phyloP scores from a whole-genome alignment of 441 rosid genomes.

The Erodium texanum region DNA sequence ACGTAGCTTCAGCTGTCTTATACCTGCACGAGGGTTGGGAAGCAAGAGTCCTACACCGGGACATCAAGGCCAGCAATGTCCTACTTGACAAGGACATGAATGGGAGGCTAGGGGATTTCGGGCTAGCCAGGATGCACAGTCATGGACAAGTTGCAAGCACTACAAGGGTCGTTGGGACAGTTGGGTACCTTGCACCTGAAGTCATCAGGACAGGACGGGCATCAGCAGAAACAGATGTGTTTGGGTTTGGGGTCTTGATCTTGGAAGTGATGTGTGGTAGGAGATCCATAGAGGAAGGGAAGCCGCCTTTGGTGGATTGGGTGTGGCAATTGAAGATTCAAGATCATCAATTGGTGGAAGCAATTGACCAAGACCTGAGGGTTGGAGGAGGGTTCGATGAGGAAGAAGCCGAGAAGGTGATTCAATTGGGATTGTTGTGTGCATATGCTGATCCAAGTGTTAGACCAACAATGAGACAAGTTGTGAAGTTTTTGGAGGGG shows the following conservation, averaged over 20 bases:
- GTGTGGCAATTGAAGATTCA: slow-evolving; percentile 42
- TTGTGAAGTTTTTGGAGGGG: slow-evolving; percentile 50
- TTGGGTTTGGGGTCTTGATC: slow-evolving; percentile 49
- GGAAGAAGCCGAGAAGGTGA: slow-evolving; percentile 36
- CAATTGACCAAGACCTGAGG: slow-evolving; percentile 32
- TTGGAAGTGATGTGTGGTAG: slow-evolving; percentile 75
- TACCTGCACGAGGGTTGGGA: slow-evolving; percentile 85
- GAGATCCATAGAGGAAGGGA: slow-evolving; percentile 62
- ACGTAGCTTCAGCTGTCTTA: slow-evolving; percentile 53
- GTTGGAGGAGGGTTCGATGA: slow-evolving; percentile 18
- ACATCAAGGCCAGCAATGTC: slow-evolving; percentile 74
- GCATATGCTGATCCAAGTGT: slow-evolving; percentile 44
- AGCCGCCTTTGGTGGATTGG: slow-evolving; percentile 41
- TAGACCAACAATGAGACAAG: slow-evolving; percentile 77
- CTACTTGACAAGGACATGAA: slow-evolving; percentile 65
- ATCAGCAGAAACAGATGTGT: slow-evolving; percentile 53
- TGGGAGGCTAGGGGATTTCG: slow-evolving; percentile 64
- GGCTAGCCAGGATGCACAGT: slow-evolving; percentile 56
- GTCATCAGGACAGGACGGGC: slow-evolving; percentile 51
- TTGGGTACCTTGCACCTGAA: slow-evolving; percentile 73
- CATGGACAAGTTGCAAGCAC: slow-evolving; percentile 48
- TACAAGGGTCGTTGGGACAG: slow-evolving; percentile 61
- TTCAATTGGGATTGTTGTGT: slow-evolving; percentile 62
- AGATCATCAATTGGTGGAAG: slow-evolving; percentile 31
- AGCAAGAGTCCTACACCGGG: slow-evolving; percentile 54